These are phyloP conservation scores for Pythium sp. DNA, from an alignment of 352 stramenopile genomes.

Conservation along the genomic window DNA sequence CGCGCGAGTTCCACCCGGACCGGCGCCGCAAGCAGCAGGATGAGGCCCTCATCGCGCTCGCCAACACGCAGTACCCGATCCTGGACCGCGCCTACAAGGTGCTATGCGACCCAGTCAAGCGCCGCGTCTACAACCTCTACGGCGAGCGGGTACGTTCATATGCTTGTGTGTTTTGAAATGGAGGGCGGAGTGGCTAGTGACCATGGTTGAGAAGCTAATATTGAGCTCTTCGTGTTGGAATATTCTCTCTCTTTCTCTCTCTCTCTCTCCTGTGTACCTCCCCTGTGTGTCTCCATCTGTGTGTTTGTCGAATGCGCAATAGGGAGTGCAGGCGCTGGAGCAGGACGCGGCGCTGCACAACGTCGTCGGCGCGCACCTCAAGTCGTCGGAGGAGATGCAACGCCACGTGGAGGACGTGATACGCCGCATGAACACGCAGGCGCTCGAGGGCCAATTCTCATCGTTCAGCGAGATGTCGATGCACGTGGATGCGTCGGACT, in stretches of 20 bases:
- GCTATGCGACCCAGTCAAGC: slow-evolving; percentile 61
- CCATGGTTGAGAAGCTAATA: neutral
- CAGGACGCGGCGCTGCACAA: slow-evolving; percentile 41
- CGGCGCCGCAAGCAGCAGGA: slow-evolving; percentile 47
- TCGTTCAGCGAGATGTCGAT: slow-evolving; percentile 83
- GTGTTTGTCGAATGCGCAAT: too few species aligned
- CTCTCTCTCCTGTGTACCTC: neutral
- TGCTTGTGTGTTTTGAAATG: slow-evolving; percentile 4
- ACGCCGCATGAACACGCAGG: slow-evolving; percentile 62
- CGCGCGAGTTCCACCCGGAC: slow-evolving; percentile 85
- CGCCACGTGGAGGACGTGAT: slow-evolving; percentile 54
- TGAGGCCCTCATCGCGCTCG: slow-evolving; percentile 49
- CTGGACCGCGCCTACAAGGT: slow-evolving; percentile 84
- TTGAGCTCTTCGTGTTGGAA: neutral
- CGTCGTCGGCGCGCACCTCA: slow-evolving; percentile 42
- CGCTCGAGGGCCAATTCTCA: slow-evolving; percentile 71
- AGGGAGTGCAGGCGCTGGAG: slow-evolving; percentile 64
- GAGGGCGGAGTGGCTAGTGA: neutral
- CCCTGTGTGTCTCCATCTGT: neutral
- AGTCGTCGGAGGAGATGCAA: slow-evolving; percentile 52
- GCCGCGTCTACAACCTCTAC: slow-evolving; percentile 74
- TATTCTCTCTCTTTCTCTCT: neutral
- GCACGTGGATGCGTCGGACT: slow-evolving; percentile 73
- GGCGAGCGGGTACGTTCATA: slow-evolving; percentile 45
- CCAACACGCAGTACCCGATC: slow-evolving; percentile 76